Base-by-base conservation (phyloP, 306 rosid species). In the Quercus bicolor region DNA sequence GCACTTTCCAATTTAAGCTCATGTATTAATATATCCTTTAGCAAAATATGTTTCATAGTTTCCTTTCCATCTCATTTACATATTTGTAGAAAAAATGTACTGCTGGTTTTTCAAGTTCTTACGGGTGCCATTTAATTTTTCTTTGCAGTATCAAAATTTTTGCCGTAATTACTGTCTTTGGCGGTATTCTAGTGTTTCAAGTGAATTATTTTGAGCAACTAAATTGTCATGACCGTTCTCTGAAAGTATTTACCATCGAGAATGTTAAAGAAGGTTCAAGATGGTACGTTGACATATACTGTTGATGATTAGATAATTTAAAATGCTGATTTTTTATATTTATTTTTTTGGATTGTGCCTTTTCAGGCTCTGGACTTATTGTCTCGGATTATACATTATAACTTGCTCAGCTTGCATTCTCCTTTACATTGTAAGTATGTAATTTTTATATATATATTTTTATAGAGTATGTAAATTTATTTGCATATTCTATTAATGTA, bases 321-420 rank as follows among this genome's bases (percentile, higher is more conserved):
- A 34, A 34, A 34, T 34, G 40, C 8, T 34, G 6, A 34, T 34
- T 34, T 34, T 34, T 34, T 34, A 59, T 51, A 55, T 16, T 52
- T 75, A 77, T 65, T 77, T 26, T 77, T 86, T 65, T 75, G 57
- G 73, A 34, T 33, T 77, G 70, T 37, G 77, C 79, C 78, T 77
- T 11, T 70, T 34, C 90, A 95, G 99, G 99, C 98, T 95, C 55
- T 93, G 99, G 97, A 78, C 91, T 55, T 98, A 95, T 84, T 95
- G 99, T 85, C 87, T 93, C 16, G 90, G 97, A 31, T 70, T 95
- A 74, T 95, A 93, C 79, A 75, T 91, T 76, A 89, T 95, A 82
- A 90, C 97, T 37, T 78, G 83, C 55, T 81, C 97, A 29, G 87
- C 99, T 80, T 95, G 97, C 45, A 21, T 82, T 84, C 98, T 95